Conservation (phyloP, 495 filamentous ascomycete species). For the Aspergillus bridgeri region DNA sequence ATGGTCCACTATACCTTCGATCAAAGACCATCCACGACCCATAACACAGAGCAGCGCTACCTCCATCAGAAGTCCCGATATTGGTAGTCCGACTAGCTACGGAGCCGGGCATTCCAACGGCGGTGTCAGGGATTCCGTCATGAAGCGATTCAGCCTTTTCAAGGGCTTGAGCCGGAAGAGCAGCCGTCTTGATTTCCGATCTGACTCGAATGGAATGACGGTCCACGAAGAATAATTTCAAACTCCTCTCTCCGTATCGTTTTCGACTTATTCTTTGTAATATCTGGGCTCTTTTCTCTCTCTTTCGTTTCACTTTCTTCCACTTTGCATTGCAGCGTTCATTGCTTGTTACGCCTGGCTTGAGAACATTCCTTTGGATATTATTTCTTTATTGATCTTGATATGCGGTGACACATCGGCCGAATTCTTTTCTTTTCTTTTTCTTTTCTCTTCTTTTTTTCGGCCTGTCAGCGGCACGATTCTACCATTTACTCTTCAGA, state of each 20-base stretch:
- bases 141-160: constrained; percentile 46
- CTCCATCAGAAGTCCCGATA: constrained; percentile 19
- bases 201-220: constrained; percentile 25
- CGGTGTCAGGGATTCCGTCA: constrained; percentile 44
- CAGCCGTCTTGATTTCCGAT: constrained; percentile 42
- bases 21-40: constrained; percentile 37
- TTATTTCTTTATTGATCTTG: not conserved
- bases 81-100: constrained; percentile 13
- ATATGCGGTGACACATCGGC: not conserved
- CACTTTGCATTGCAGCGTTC: constrained; percentile 4
- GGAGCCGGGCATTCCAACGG: constrained; percentile 12
- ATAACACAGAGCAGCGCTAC: constrained; percentile 30
- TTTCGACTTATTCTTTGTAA: constrained; percentile 16
- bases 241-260: constrained; percentile 13
- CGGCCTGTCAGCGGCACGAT: not conserved
- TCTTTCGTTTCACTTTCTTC: constrained; percentile 3
- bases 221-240: constrained; percentile 37
- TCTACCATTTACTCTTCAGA: not conserved
- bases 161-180: constrained; percentile 44
- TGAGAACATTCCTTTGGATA: not conserved
- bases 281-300: constrained; percentile 30
- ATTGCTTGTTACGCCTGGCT: not conserved
- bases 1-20: constrained; percentile 40
- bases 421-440: not conserved
- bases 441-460: not conserved